Conservation (phyloP, 1,139 yeast genomes). For the Tardiomyces depauwii region DNA sequence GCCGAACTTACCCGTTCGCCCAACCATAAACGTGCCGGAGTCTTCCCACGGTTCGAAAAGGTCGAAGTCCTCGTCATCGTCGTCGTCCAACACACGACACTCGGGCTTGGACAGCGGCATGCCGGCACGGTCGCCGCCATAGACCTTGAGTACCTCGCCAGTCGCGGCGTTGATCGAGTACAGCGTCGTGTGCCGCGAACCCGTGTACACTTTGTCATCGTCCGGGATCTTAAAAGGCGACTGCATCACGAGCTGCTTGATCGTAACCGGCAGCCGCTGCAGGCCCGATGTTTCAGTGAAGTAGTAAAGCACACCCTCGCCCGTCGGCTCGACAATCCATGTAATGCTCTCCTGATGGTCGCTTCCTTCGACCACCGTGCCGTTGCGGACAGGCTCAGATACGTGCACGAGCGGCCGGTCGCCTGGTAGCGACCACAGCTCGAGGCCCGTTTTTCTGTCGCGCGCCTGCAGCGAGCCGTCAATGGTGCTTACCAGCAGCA, state of each 20-base stretch:
- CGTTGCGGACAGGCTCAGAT: slow-evolving; percentile 14
- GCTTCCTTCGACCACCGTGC: slow-evolving; percentile 14
- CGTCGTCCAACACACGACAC: slow-evolving; percentile 6
- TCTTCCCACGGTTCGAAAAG: slow-evolving; percentile 12
- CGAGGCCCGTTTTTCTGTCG: slow-evolving; percentile 63
- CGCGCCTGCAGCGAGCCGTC: slow-evolving; percentile 86
- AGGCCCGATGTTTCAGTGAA: slow-evolving; percentile 72
- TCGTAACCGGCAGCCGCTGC: slow-evolving; percentile 71
- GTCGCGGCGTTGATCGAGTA: slow-evolving; percentile 63
- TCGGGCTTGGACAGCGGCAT: slow-evolving; percentile 4
- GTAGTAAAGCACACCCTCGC: slow-evolving; percentile 78
- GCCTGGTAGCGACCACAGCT: slow-evolving; percentile 65
- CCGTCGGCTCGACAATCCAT: slow-evolving; percentile 89
- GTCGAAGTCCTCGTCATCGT: slow-evolving; percentile 6
- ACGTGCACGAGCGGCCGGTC: slow-evolving; percentile 26
- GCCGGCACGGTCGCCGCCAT: slow-evolving; percentile 32
- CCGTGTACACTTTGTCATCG: slow-evolving; percentile 86
- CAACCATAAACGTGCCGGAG: slow-evolving; percentile 25
- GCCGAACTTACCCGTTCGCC: slow-evolving; percentile 19
- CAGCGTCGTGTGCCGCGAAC: slow-evolving; percentile 65
- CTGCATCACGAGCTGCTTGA: slow-evolving; percentile 64
- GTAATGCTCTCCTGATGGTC: slow-evolving; percentile 15
- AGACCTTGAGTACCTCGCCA: slow-evolving; percentile 66
- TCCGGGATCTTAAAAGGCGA: slow-evolving; percentile 62
- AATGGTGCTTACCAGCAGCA: slow-evolving; percentile 65